Evolutionary conservation across 148 eudicot genomes (phyloP).

Genomic region (Polygonum aviculare): DNA sequence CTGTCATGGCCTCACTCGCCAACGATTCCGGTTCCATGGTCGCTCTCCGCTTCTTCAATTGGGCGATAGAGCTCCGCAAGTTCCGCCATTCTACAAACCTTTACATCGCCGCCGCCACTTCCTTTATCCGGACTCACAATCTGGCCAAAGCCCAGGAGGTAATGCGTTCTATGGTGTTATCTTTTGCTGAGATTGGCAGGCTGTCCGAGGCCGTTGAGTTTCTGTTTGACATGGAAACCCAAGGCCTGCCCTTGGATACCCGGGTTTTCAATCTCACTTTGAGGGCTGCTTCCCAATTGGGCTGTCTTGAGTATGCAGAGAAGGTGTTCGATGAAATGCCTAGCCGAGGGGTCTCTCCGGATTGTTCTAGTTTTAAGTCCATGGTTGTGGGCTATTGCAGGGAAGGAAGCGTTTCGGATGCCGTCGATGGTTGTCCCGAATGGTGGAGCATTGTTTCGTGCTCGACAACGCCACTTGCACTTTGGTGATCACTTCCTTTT

Average conservation of each 20-base stretch:
- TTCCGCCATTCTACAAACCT: slow-evolving; percentile 65
- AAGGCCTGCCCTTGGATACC: slow-evolving; percentile 43
- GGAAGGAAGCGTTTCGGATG: slow-evolving; percentile 34
- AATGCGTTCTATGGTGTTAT: slow-evolving; percentile 54
- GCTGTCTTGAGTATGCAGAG: slow-evolving; percentile 49
- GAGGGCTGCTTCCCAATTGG: slow-evolving; percentile 37
- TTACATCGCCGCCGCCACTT: slow-evolving; percentile 55
- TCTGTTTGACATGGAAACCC: slow-evolving; percentile 81
- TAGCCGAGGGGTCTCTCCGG: slow-evolving; percentile 50
- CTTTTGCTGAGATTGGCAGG: slow-evolving; percentile 69
- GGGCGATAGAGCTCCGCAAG: slow-evolving; percentile 50
- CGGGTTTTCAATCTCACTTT: slow-evolving; percentile 41
- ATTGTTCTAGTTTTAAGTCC: slow-evolving; percentile 44
- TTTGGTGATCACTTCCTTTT: slow-evolving; percentile 45
- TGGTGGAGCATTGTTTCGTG: slow-evolving; percentile 49
- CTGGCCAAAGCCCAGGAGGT: slow-evolving; percentile 66
- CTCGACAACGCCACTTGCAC: slow-evolving; percentile 69
- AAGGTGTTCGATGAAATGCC: slow-evolving; percentile 76
- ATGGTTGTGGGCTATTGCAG: slow-evolving; percentile 67
- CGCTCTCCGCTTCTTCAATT: slow-evolving; percentile 64
- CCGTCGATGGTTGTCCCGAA: slow-evolving; percentile 55
- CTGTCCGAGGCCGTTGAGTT: slow-evolving; percentile 69
- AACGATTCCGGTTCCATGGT: slow-evolving; percentile 68
- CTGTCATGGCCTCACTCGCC: slow-evolving; percentile 59
- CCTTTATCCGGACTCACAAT: slow-evolving; percentile 57